Evolutionary conservation across 1,284 basidiomycete genomes (phyloP).

Genomic region (Coriolopsis trogii): DNA sequence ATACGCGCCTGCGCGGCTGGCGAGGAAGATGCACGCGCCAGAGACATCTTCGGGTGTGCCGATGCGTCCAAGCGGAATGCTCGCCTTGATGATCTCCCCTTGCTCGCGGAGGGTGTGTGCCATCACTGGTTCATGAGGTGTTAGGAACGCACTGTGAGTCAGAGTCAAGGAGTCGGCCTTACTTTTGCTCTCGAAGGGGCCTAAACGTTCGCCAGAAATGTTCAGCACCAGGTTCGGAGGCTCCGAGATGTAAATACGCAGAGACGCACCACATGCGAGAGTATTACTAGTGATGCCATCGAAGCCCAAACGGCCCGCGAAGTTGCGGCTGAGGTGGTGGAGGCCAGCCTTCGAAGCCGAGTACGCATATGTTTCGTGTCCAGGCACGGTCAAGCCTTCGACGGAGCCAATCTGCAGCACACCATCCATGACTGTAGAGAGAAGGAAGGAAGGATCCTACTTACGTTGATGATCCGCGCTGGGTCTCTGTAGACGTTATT

Average conservation of each 20-base stretch:
- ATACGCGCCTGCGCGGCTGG: slow-evolving; percentile 61
- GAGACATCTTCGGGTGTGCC: slow-evolving; percentile 67
- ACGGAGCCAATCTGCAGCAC: slow-evolving; percentile 62
- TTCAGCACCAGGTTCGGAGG: neutral
- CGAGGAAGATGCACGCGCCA: slow-evolving; percentile 63
- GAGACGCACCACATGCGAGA: slow-evolving; percentile 60
- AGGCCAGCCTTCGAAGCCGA: slow-evolving; percentile 66
- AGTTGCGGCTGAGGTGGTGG: slow-evolving; percentile 64
- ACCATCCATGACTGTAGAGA: neutral
- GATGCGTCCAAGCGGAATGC: slow-evolving; percentile 57
- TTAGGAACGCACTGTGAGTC: neutral
- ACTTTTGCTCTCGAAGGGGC: slow-evolving; percentile 57
- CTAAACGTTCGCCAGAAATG: slow-evolving; percentile 26
- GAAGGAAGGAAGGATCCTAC: slow-evolving; percentile 18
- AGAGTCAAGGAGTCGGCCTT: slow-evolving; percentile 11
- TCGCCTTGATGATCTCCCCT: slow-evolving; percentile 48
- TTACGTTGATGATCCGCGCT: slow-evolving; percentile 66
- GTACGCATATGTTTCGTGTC: slow-evolving; percentile 71
- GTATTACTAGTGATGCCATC: slow-evolving; percentile 71
- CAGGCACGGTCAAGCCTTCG: slow-evolving; percentile 56
- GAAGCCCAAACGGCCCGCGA: slow-evolving; percentile 61
- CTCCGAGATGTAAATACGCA: neutral
- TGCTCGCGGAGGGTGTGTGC: slow-evolving; percentile 52
- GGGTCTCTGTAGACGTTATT: slow-evolving; percentile 46
- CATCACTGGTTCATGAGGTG: slow-evolving; percentile 50